phyloP scores from a whole-genome alignment of 2,329 filamentous ascomycete species.

The Neoscytalidium dimidiatum region DNA sequence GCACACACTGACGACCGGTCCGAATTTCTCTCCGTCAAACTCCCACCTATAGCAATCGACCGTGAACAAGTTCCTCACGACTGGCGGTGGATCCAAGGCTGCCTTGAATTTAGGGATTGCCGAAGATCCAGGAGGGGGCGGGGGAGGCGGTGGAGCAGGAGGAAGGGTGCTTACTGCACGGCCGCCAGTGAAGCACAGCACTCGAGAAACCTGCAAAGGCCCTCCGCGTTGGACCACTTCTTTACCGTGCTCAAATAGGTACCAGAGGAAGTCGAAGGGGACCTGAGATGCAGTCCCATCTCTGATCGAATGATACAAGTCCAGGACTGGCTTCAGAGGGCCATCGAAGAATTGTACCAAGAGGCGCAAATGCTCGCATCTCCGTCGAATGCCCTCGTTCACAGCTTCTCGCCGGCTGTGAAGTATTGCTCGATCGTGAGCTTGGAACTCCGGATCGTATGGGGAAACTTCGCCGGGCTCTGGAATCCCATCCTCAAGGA shows the following conservation, averaged over 20 bases:
- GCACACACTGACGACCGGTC: not conserved
- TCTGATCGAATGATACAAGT: not conserved
- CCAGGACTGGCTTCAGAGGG: not conserved
- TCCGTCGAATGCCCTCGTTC: rapidly evolving
- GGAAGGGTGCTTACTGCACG: not conserved
- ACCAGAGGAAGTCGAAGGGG: not conserved
- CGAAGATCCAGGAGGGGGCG: not conserved
- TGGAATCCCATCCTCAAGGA: no score
- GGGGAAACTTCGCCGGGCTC: no score
- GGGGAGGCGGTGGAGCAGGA: not conserved
- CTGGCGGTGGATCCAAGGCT: no score
- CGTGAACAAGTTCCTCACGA: not conserved
- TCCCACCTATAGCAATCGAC: not conserved
- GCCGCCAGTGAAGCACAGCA: not conserved
- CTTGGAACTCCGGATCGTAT: no score
- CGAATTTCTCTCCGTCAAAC: not conserved
- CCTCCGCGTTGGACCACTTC: not conserved
- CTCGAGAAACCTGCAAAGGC: not conserved
- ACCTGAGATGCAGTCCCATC: not conserved
- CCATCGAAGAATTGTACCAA: not conserved
- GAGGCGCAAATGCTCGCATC: not conserved
- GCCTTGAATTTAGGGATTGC: not conserved
- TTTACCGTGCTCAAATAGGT: not conserved
- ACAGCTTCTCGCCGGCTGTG: not conserved
- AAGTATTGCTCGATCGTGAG: no score